Percentiles rank a stretch among this genome's conserved stretches.
These are phyloP conservation scores for Heterobasidion irregulare DNA, from an alignment of 1,284 basidiomycete genomes.

Conservation along the genomic window DNA sequence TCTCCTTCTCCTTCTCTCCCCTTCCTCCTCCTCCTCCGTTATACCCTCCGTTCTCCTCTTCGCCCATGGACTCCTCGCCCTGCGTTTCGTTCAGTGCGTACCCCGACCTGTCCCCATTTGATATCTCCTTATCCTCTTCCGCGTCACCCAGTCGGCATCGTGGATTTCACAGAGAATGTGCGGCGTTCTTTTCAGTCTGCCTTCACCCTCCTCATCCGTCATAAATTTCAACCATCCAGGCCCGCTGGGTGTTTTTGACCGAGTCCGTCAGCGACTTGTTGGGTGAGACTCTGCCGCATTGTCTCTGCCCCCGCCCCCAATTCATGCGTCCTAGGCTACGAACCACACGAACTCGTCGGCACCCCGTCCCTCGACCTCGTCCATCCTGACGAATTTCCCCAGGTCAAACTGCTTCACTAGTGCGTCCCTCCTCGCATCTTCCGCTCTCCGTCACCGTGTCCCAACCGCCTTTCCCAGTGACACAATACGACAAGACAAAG, in stretches of 20 bases:
- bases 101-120: neutral
- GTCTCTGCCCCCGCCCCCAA: neutral
- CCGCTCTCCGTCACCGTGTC: neutral
- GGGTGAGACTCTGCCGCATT: constrained; percentile 29
- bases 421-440: constrained; percentile 20
- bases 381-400: constrained; percentile 64
- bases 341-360: constrained; percentile 60
- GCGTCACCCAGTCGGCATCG: constrained; percentile 50
- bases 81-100: constrained; percentile 65
- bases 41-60: constrained; percentile 6
- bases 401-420: constrained; percentile 60
- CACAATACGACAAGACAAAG: constrained; percentile 67
- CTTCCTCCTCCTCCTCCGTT: constrained; percentile 8
- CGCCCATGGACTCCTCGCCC: constrained; percentile 32
- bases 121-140: constrained; percentile 1
- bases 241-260: constrained; percentile 61
- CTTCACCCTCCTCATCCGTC: constrained; percentile 1
- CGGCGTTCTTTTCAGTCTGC: constrained; percentile 8
- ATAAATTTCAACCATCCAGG: constrained; percentile 27
- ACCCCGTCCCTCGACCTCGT: constrained; percentile 60
- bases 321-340: constrained; percentile 41
- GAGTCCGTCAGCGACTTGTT: constrained; percentile 64
- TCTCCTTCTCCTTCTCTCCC: constrained; percentile 8
- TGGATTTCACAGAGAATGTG: constrained; percentile 68
- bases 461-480: constrained; percentile 32